Base-by-base conservation (phyloP, 495 filamentous ascomycete genomes). In the Penicillium diatomitis region DNA sequence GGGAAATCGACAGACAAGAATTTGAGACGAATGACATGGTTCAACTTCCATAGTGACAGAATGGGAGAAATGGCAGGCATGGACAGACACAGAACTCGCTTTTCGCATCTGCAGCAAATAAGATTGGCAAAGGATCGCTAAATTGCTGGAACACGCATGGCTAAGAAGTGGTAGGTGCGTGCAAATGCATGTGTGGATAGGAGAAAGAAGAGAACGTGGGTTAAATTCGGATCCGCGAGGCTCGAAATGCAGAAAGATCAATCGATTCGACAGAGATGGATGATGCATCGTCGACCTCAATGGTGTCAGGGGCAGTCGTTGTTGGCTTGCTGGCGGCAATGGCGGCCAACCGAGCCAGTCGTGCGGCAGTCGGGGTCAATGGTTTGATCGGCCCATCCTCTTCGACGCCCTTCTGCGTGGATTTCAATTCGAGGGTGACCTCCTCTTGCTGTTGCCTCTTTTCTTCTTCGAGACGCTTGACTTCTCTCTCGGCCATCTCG, bases 231-330 rank as follows among this genome's bases (percentile, higher is more conserved):
- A 64, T 60, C 5, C 71, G 61, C 4, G 55, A 64, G 30, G 65
- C 52, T 33, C 72, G 69, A 48, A 75, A 73, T 42, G 65, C 67
- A 33, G 66, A 54, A 9, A 75, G 48, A 51, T 73, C 72, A 30
- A 75, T 60, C 2, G 66, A 66, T 38, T 74, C 68, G 10, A 62
- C 62, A 10, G 66, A 68, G 6, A 58, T 51, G 6, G 53, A 63
- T 2, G 66, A 56, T 8, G 56, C 57, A 41, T 75, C 72, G 47
- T 73, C 72, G 11, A 72, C 70, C 51, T 75, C 72, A 32, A 75
- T 72, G 31, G 60, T 42, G 20, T 56, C 64, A 12, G 54, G 38
- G 5, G 33, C 45, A 9, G 47, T 42, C 12, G 46, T 40, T 4
- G 58, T 30, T 10, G 57, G 39, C n/a, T 55, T 57, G 41, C 32